Conservation (phyloP, 257 asterid genomes). For the Salvia rosmarinus region DNA sequence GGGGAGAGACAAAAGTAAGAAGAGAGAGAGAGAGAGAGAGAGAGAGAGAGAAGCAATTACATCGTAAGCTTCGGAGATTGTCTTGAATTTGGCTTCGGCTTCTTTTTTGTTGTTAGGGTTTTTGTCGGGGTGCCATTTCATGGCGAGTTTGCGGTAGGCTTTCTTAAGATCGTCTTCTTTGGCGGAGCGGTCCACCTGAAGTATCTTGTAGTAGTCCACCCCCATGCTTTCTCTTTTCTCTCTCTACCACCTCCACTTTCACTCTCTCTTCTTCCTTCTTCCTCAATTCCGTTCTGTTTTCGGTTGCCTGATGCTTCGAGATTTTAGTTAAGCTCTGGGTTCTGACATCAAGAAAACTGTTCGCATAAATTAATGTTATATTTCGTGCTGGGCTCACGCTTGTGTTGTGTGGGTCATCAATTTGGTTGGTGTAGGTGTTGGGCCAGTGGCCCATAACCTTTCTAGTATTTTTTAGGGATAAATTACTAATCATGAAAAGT, state of each 20-base stretch:
- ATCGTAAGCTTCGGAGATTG: conserved; percentile 70
- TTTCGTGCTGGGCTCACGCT: conserved; percentile 11
- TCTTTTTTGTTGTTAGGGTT: conserved; percentile 62
- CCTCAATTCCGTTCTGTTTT: not conserved
- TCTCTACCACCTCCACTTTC: conserved; percentile 31
- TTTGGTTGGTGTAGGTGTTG: not conserved
- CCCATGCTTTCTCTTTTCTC: conserved; percentile 45
- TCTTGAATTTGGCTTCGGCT: conserved; percentile 72
- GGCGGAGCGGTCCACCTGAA: conserved; percentile 61
- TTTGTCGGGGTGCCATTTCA: conserved; percentile 79
- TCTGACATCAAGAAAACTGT: not conserved
- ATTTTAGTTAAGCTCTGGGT: not conserved
- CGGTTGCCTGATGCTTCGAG: not conserved
- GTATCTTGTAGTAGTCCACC: conserved; percentile 57
- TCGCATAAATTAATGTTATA: not conserved
- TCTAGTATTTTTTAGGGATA: too few species aligned
- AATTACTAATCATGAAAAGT: too few species aligned
- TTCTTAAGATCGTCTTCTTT: conserved; percentile 64
- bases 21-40: not conserved
- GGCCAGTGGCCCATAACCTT: conserved; percentile 7
- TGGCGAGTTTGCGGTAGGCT: conserved; percentile 66
- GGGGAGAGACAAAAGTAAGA: not conserved
- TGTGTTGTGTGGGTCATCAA: not conserved
- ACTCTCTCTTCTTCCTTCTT: conserved; percentile 15
- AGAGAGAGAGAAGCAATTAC: conserved; percentile 32